Evolutionary conservation across 225 moss, liverwort and hornwort species (phyloP), one percentile per base, ranked within the genome.

Genomic region (Ulota crispa): DNA sequence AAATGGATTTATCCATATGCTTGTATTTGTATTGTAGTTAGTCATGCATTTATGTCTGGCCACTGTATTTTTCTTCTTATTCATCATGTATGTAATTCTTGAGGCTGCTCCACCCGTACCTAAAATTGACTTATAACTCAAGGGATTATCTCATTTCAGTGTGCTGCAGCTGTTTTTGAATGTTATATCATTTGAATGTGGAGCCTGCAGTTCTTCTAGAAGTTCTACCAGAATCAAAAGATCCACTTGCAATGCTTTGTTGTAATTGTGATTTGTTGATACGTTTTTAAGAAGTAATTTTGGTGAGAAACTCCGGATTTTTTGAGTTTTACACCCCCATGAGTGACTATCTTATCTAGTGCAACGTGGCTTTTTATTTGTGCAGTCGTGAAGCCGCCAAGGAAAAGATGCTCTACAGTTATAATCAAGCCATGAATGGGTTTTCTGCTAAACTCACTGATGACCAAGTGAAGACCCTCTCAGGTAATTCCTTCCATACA

Each of bases 401-500:
- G 79, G 87, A 82, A 37, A 84, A 83, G 70, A 34, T 85, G 79
- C 69, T 91, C 23, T 91, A 91, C 65, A 89, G 87, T 73, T 91
- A 91, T 74, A 85, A 59, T 78, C 86, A 91, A 67, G 91, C 85
- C 26, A 72, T 87, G 87, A 81, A 4, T 27, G 91, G 91, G 6
- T 91, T 91, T 75, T 87, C 91, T 27, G 89, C 89, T 6, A 91
- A 91, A 41, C 91, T 91, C 63, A 91, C 91, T 24, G 76, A 77
- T 54, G 89, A 89, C 23, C 87, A 91, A 85, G 88, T 89, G 53
- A 89, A 88, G 78, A 50, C 85, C 32, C 76, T 91, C 2, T 36
- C 82, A 84, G 90, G 90, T 90, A 62, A 55, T 62, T 26, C 13
- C 2, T 75, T 15, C 19, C 50, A 50, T 50, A 50, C 18, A 18